Evolutionary conservation across 2,329 filamentous ascomycete genomes (phyloP).

Genomic region (Alternaria tenuissima): DNA sequence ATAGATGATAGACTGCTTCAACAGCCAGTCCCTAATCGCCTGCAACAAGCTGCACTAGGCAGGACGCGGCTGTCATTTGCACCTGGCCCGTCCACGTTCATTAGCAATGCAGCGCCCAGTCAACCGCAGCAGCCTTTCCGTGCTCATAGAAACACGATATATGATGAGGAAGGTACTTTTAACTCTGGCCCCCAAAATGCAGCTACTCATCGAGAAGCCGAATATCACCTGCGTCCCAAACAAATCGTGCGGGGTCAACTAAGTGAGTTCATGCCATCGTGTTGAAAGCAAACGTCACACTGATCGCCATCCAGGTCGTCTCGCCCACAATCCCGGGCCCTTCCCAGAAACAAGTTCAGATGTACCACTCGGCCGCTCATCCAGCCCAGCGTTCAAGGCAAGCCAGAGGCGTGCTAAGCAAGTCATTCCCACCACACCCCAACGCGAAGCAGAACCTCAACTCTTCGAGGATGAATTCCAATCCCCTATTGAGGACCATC

Average conservation of each 20-base stretch:
- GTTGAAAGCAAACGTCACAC: not conserved
- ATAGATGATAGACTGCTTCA: conserved; percentile 50
- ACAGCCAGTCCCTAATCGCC: conserved; percentile 42
- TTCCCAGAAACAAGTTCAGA: conserved; percentile 43
- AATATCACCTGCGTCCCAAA: conserved; percentile 3
- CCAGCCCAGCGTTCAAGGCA: conserved; percentile 53
- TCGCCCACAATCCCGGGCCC: conserved; percentile 32
- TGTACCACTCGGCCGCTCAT: conserved; percentile 37
- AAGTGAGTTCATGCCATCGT: conserved; percentile 9
- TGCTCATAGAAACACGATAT: not conserved
- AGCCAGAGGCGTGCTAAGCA: conserved; percentile 39
- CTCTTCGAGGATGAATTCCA: not conserved
- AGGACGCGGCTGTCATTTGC: conserved; percentile 50
- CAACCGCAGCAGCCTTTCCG: conserved; percentile 14
- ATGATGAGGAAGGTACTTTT: not conserved
- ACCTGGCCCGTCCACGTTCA: conserved; percentile 27
- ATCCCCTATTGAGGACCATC: not conserved
- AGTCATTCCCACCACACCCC: not conserved
- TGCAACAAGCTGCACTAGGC: conserved; percentile 46
- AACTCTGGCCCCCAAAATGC: not conserved
- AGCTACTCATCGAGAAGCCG: conserved; percentile 10
- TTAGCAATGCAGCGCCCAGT: conserved; percentile 4
- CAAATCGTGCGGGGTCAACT: conserved; percentile 8
- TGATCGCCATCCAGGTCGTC: conserved; percentile 25
- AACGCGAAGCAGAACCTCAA: not conserved